These are phyloP conservation scores for Fusarium sp. DNA, from an alignment of 2,329 filamentous ascomycete species.

Conservation along the genomic window DNA sequence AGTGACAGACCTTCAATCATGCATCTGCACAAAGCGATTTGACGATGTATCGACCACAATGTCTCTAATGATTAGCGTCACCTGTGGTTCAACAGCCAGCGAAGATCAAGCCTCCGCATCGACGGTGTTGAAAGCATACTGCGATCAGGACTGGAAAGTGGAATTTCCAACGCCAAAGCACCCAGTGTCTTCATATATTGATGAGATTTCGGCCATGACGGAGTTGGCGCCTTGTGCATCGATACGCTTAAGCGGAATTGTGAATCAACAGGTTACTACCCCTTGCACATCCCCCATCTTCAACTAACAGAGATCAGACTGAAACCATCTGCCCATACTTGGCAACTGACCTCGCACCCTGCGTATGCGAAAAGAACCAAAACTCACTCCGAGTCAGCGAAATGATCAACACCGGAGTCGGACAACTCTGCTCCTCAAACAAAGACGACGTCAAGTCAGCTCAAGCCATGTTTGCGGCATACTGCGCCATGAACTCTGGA, in stretches of 20 bases:
- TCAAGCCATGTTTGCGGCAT: not conserved
- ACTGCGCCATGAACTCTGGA: not conserved
- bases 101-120: not conserved
- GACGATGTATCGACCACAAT: not conserved
- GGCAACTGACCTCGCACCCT: not conserved
- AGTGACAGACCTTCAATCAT: not conserved
- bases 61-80: not conserved
- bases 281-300: too few species aligned
- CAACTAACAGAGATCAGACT: not conserved
- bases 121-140: not conserved
- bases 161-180: not conserved
- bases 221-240: not conserved
- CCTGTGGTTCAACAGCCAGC: not conserved
- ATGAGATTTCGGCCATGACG: not conserved
- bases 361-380: not conserved
- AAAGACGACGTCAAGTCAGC: not conserved
- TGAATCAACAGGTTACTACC: not conserved
- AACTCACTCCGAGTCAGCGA: not conserved
- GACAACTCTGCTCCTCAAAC: not conserved
- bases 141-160: not conserved
- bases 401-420: not conserved
- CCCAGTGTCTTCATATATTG: not conserved
- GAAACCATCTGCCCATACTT: not conserved
- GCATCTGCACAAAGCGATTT: not conserved
- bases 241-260: accelerated